phyloP scores from a whole-genome alignment of 169 alveolate genomes.

The Plasmodium malariae region DNA sequence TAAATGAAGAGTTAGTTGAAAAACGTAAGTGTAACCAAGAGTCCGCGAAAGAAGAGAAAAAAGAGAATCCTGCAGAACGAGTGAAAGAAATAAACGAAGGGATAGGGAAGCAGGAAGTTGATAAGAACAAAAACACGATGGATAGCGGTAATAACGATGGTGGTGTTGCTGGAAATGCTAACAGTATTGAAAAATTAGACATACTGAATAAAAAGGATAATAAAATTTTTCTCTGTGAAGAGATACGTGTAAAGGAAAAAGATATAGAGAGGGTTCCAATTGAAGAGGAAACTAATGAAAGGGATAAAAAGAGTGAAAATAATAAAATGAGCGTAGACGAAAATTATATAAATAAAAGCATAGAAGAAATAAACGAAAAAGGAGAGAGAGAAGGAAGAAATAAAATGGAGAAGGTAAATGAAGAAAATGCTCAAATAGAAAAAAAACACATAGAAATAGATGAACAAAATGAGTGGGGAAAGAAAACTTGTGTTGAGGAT shows the following conservation, averaged over 20 bases:
- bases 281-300: not conserved
- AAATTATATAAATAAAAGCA: not conserved
- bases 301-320: slow-evolving; percentile 4
- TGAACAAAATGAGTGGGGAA: not conserved
- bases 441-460: not conserved
- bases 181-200: not conserved
- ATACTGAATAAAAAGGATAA: not conserved
- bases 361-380: not conserved
- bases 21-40: not conserved
- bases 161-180: not conserved
- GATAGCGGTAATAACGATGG: not conserved
- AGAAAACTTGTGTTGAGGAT: not conserved
- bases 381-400: no score
- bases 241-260: not conserved
- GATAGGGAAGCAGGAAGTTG: not conserved
- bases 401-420: slow-evolving; percentile 8
- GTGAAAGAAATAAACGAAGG: not conserved
- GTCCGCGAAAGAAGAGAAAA: not conserved
- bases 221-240: not conserved
- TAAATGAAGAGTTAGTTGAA: not conserved
- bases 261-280: not conserved
- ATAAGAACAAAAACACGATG: not conserved
- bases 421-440: not conserved
- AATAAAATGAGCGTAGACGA: not conserved
- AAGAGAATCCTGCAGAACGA: not conserved